Base-by-base conservation (phyloP, 2,329 filamentous ascomycete genomes). In the Pseudogymnoascus sp. region DNA sequence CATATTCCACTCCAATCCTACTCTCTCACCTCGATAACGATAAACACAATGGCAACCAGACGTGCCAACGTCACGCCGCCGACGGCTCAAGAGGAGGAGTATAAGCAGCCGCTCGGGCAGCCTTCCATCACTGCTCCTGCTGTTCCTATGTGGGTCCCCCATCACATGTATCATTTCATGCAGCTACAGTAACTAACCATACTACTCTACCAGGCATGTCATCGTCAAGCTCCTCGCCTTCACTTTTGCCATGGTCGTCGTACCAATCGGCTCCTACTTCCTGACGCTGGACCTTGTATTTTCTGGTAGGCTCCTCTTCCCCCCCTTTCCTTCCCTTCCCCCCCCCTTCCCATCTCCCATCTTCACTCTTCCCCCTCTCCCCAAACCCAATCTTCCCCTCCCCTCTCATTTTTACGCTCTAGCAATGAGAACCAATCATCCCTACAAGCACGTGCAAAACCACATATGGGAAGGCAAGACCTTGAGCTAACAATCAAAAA, bases 261-360 rank as follows among this genome's bases (percentile, higher is more conserved):
- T 89, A 18, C 94, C 94, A 12, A 90, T 99, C 68, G 87, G 90
- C 40, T 91, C 89, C 42, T 99, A 97, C 76, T 99, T 95, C 74
- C 70, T 89, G 52, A 89, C 89, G 0, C 81, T 96, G 29, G 83
- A 92, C 71, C 82, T 79, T 0, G 69, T 97, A 29, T 97, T 96
- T 76, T 79, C 80, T 68, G 92, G 93, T 92, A 77, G 62, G 77
- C 71, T 48, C 42, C 21, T 18, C 48, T 31, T 18, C 48, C 59
- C 27, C 18, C 6, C 29, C 12, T 27, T 6, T 5, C 12, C 5
- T 29, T 13, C 12, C 25, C n/a, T 37, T 40, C 6, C n/a, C 31
- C 29, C 15, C 36, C n/a, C n/a, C n/a, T n/a, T n/a, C n/a, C n/a
- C n/a, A n/a, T n/a, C n/a, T n/a, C n/a, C n/a, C n/a, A n/a, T n/a